phyloP scores from a whole-genome alignment of 1,284 basidiomycete species.

The Puccinia coronata region DNA sequence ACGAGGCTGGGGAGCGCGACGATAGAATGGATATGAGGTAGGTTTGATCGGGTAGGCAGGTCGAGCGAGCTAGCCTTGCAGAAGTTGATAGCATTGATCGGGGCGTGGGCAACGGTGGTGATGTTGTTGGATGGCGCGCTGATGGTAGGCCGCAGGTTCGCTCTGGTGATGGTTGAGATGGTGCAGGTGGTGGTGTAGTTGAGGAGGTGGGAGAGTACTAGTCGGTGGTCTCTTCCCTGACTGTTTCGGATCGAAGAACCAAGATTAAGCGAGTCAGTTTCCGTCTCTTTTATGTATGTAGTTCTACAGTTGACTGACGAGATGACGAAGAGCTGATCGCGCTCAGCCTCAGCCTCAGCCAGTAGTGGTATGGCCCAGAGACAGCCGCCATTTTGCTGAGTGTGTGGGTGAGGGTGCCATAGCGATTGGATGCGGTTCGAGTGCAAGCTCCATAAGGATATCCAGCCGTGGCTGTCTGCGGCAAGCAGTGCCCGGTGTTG shows the following conservation, averaged over 20 bases:
- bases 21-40: neutral
- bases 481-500: conserved; percentile 23
- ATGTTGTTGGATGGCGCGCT: conserved; percentile 18
- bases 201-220: conserved; percentile 3
- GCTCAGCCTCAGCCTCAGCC: neutral
- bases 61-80: conserved; percentile 32
- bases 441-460: conserved; percentile 25
- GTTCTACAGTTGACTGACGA: conserved; percentile 43
- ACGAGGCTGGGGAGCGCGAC: conserved; percentile 35
- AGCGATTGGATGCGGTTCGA: conserved; percentile 31
- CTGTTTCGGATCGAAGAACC: too few species aligned
- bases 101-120: neutral
- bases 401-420: conserved; percentile 38
- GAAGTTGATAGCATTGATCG: conserved; percentile 39
- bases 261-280: too few species aligned
- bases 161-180: conserved; percentile 39
- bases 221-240: conserved; percentile 40
- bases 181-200: conserved; percentile 13
- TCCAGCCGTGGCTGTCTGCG: conserved; percentile 36
- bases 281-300: too few species aligned
- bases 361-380: conserved; percentile 33
- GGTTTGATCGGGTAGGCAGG: neutral
- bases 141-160: conserved; percentile 7
- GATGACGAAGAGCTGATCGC: conserved; percentile 10
- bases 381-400: conserved; percentile 28